Evolutionary conservation across 768 basidiomycete species (phyloP).

Genomic region (Pulveroboletus sp.): DNA sequence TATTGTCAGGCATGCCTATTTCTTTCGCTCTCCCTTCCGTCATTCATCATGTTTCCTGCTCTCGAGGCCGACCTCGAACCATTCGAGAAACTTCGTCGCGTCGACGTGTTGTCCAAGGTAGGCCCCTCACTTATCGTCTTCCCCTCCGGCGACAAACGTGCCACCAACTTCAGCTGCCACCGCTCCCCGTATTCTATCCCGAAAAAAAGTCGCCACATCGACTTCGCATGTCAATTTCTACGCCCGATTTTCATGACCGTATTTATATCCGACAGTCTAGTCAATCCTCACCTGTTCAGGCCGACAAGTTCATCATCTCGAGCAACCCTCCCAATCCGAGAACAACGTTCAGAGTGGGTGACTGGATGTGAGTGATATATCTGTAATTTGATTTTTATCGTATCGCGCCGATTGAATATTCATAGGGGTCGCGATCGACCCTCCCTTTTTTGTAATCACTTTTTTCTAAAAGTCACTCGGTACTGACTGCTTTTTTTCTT

Average conservation of each 20-base stretch:
- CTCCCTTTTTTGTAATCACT: conserved; percentile 5
- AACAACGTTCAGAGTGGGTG: conserved; percentile 63
- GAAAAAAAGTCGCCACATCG: conserved; percentile 16
- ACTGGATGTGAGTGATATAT: conserved; percentile 67
- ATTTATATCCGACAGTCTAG: conserved; percentile 7
- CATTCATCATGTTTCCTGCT: conserved; percentile 51
- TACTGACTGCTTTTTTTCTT: conserved; percentile 7
- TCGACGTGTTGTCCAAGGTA: conserved; percentile 35
- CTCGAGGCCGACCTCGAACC: conserved; percentile 65
- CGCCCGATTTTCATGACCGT: conserved; percentile 30
- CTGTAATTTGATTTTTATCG: conserved; percentile 19
- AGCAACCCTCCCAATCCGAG: conserved; percentile 71
- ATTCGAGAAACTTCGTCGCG: conserved; percentile 50
- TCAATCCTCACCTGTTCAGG: conserved; percentile 4
- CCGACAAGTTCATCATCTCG: conserved; percentile 54
- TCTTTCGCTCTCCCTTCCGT: conserved; percentile 47
- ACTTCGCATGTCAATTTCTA: conserved; percentile 35
- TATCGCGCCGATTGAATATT: conserved; percentile 7
- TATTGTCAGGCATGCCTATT: conserved; percentile 54
- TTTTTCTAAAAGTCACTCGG: background rate
- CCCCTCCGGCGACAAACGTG: background rate
- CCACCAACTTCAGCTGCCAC: conserved; percentile 11
- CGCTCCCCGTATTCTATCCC: conserved; percentile 22
- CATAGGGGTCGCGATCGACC: conserved; percentile 17
- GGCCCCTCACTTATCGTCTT: background rate